Conservation (phyloP, 2,329 filamentous ascomycete genomes). For the Fusarium domesticum region DNA sequence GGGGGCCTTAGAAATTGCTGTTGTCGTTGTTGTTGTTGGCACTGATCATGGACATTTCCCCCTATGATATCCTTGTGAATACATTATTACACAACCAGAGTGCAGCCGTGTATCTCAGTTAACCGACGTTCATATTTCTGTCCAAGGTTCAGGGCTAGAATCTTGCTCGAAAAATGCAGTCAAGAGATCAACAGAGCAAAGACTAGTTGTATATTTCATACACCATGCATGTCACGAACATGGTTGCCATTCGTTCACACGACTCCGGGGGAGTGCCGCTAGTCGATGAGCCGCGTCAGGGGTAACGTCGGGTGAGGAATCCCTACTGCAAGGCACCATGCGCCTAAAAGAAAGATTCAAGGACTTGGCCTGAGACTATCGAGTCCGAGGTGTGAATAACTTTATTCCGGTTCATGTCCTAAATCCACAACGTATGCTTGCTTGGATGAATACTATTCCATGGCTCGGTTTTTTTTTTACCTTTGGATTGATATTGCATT, state of each 20-base stretch:
- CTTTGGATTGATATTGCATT: neutral
- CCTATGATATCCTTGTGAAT: too few relatives aligned
- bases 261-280: neutral
- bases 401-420: neutral
- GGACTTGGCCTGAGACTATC: slow-evolving; percentile 1
- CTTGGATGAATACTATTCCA: neutral
- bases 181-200: too few relatives aligned
- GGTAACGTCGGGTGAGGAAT: slow-evolving; percentile 13
- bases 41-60: too few relatives aligned
- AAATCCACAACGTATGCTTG: neutral
- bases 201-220: too few relatives aligned
- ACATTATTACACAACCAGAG: too few relatives aligned
- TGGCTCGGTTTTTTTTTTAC: neutral
- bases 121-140: too few relatives aligned
- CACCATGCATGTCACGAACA: neutral
- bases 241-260: neutral
- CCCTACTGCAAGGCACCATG: slow-evolving; percentile 24
- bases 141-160: too few relatives aligned
- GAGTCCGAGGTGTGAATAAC: too few relatives aligned
- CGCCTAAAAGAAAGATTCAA: slow-evolving; percentile 17
- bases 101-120: too few relatives aligned
- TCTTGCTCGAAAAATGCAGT: too few relatives aligned
- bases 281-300: slow-evolving; percentile 2
- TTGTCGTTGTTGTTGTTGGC: slow-evolving; percentile 7
- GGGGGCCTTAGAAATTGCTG: too few relatives aligned